phyloP scores from a whole-genome alignment of 768 basidiomycete genomes.

The Coprinopsis strossmayeri region DNA sequence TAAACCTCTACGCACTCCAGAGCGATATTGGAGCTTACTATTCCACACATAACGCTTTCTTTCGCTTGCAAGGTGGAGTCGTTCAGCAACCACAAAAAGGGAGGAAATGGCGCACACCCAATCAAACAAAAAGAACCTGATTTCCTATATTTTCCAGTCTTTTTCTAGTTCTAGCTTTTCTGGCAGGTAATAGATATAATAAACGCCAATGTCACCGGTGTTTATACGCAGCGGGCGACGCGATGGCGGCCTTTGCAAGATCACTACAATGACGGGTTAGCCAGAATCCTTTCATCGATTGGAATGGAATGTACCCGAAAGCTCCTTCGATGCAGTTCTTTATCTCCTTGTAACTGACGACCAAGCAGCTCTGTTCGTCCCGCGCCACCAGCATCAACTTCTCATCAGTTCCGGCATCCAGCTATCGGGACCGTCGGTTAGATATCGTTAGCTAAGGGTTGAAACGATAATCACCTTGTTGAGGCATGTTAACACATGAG shows the following conservation, averaged over 20 bases:
- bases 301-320: slow-evolving; percentile 52
- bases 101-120: neutral
- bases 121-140: slow-evolving; percentile 2
- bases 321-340: slow-evolving; percentile 80
- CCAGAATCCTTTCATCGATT: slow-evolving; percentile 1
- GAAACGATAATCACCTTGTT: slow-evolving; percentile 65
- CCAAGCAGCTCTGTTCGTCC: slow-evolving; percentile 94
- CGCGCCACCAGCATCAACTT: slow-evolving; percentile 90
- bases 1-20: slow-evolving; percentile 3
- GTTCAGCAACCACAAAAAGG: neutral
- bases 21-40: neutral
- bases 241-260: slow-evolving; percentile 30
- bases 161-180: slow-evolving; percentile 12
- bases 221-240: slow-evolving; percentile 9
- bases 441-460: neutral
- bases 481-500: slow-evolving; percentile 85
- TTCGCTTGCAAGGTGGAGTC: neutral
- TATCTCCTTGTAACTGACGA: slow-evolving; percentile 90
- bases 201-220: slow-evolving; percentile 1
- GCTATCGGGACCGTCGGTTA: slow-evolving; percentile 32
- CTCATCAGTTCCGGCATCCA: slow-evolving; percentile 92
- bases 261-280: slow-evolving; percentile 31
- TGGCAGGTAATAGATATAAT: neutral
- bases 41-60: neutral
- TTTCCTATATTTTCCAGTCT: slow-evolving; percentile 15